Evolutionary conservation across 192 early-diverging fungal species (phyloP), one percentile per base, ranked within the genome.

Genomic region (Linnemannia elongata): DNA sequence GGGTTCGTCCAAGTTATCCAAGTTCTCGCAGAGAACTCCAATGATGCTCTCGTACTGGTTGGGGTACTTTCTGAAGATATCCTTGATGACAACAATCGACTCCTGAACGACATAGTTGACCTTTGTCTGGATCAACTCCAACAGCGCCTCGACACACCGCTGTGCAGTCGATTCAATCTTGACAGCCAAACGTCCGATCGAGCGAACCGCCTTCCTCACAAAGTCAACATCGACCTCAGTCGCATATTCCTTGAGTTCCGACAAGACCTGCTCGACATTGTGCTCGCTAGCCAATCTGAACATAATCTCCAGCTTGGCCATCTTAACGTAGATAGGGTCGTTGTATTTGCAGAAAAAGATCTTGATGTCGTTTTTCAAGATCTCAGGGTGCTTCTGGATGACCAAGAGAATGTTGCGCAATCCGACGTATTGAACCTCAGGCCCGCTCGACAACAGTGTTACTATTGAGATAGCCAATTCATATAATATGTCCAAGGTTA

Each of bases 311-410:
- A 99, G 94, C 89, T 99, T 99, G 47, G 97, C 96, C 83, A 99
- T 90, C 83, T 99, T 99, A 74, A 99, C 97, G 89, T 99, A 99
- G 82, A 98, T 97, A 15, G 99, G 97, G 88, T 99, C 99, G 88
- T 98, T 97, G 91, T 99, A 99, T 88, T 99, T 99, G 94, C 98
- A 99, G 85, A 99, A 99, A 89, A 99, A 99, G n/a, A 97, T 97
- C 76, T 97, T 97, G 86, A 99, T 94, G 88, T 99, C 97, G 77
- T 96, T 96, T 72, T 94, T 94, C 70, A 99, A 91, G 33, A 99
- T 92, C 15, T 97, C 96, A 4, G 97, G 97, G 82, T 96, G 93
- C 76, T 93, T 91, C 89, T 99, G 97, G 71, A 99, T 93, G 60
- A 99, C 94, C 24, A 99, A 91, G 54, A 97, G 93, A 82, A 99